Evolutionary conservation across 2,329 filamentous ascomycete genomes (phyloP).

Genomic region (Pyrenochaeta sp.): DNA sequence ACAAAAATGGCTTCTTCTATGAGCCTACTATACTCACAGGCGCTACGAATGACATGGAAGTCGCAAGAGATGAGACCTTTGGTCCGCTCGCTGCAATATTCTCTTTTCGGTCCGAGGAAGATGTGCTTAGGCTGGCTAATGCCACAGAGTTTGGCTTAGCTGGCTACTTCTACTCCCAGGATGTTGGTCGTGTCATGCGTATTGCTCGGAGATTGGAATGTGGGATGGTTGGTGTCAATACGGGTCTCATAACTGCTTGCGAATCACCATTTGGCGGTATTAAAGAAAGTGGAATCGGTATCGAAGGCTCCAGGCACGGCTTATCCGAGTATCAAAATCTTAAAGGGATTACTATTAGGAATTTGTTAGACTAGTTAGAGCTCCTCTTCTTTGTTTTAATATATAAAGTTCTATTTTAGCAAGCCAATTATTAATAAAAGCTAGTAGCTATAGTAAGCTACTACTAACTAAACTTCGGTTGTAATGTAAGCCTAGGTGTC

Average conservation of each 20-base stretch:
- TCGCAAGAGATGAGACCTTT: conserved; percentile 65
- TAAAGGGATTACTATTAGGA: no score
- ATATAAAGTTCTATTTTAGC: no score
- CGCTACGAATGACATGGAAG: conserved; percentile 20
- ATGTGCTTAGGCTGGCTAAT: conserved; percentile 65
- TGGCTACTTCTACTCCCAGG: conserved; percentile 10
- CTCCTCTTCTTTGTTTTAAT: no score
- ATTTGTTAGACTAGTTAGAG: no score
- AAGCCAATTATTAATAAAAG: no score
- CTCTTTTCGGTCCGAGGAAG: conserved; percentile 67
- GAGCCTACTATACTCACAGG: conserved; percentile 49
- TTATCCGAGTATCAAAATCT: no score
- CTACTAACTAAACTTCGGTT: no score
- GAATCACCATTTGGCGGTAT: background rate
- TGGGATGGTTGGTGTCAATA: conserved; percentile 36
- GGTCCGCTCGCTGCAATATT: conserved; percentile 68
- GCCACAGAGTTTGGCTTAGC: conserved; percentile 61
- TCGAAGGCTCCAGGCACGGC: background rate
- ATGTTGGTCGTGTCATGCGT: conserved; percentile 10
- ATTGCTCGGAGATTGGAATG: conserved; percentile 18
- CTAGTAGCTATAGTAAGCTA: no score
- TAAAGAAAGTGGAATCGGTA: background rate
- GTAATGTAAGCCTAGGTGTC: no score
- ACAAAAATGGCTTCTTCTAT: conserved; percentile 55
- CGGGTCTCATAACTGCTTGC: conserved; percentile 13